A percentile compares a stretch with the other conserved stretches of the same genome.
phyloP scores from a whole-genome alignment of 768 basidiomycete species.

The Neoboletus brunneissimus region DNA sequence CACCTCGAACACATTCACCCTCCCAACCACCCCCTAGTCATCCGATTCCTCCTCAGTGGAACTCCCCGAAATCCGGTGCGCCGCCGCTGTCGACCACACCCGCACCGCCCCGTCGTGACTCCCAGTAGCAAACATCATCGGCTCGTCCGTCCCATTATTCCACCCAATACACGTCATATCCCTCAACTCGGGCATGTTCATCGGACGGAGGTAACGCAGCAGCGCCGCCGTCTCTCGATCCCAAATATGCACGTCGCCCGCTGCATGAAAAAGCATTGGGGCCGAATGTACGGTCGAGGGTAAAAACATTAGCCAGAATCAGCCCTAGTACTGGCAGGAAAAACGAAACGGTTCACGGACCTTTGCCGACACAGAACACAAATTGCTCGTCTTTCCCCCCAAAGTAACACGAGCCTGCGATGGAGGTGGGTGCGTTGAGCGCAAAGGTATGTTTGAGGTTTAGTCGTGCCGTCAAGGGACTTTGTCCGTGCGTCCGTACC shows the following conservation, averaged over 20 bases:
- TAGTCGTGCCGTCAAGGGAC: constrained; percentile 21
- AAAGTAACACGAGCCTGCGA: constrained; percentile 79
- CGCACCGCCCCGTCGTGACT: constrained; percentile 75
- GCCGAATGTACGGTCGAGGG: background rate
- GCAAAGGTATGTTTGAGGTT: constrained; percentile 61
- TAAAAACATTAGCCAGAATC: background rate
- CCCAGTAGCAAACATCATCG: constrained; percentile 62
- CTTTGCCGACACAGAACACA: constrained; percentile 77
- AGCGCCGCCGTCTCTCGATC: constrained; percentile 75
- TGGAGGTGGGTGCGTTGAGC: constrained; percentile 61
- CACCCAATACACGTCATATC: constrained; percentile 82
- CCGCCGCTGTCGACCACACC: constrained; percentile 58
- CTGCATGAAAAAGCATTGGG: constrained; percentile 33
- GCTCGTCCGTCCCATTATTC: constrained; percentile 56
- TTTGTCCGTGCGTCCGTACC: constrained; percentile 31
- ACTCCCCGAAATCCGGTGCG: constrained; percentile 10
- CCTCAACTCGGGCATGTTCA: constrained; percentile 44
- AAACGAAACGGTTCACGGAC: constrained; percentile 32
- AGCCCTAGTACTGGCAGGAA: background rate
- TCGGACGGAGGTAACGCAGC: constrained; percentile 64
- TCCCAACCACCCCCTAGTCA: background rate
- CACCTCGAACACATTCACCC: background rate
- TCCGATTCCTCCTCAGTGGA: constrained; percentile 24
- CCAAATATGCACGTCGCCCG: constrained; percentile 83
- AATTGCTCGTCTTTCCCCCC: constrained; percentile 76